Conservation (phyloP, 305 asterid genomes). For the Rubia tinctorum region DNA sequence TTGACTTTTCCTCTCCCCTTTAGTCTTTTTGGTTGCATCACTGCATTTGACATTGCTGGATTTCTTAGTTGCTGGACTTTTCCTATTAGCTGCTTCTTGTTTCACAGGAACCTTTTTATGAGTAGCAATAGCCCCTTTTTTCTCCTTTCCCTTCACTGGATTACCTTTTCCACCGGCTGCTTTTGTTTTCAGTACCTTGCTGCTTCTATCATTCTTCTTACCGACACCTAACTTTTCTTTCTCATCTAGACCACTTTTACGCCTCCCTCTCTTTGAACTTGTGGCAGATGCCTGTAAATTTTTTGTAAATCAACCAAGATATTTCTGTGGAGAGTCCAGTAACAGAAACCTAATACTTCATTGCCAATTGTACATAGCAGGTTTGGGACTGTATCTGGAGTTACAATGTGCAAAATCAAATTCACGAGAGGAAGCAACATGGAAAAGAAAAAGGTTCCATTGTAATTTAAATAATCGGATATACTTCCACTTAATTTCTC, state of each 20-base stretch:
- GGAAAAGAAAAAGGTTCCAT: not conserved
- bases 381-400: not conserved
- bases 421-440: not conserved
- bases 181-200: constrained; percentile 1
- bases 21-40: not conserved
- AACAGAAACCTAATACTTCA: not conserved
- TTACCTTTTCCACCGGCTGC: not conserved
- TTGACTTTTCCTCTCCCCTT: constrained; percentile 1
- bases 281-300: constrained; percentile 10
- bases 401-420: not conserved
- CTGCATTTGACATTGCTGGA: not conserved
- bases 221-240: not conserved
- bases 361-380: not conserved
- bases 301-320: constrained; percentile 1
- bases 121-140: not conserved
- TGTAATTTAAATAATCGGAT: not conserved
- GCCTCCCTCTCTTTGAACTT: not conserved
- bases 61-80: too few relatives aligned
- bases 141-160: constrained; percentile 4
- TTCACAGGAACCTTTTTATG: not conserved
- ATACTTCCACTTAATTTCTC: not conserved
- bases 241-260: not conserved
- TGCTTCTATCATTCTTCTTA: not conserved
- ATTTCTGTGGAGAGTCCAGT: not conserved
- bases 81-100: not conserved